Percentiles rank a stretch among this genome's conserved stretches.
These are phyloP conservation scores for Fomitiporia mediterranea DNA, from an alignment of 1,284 basidiomycete genomes.

Conservation along the genomic window DNA sequence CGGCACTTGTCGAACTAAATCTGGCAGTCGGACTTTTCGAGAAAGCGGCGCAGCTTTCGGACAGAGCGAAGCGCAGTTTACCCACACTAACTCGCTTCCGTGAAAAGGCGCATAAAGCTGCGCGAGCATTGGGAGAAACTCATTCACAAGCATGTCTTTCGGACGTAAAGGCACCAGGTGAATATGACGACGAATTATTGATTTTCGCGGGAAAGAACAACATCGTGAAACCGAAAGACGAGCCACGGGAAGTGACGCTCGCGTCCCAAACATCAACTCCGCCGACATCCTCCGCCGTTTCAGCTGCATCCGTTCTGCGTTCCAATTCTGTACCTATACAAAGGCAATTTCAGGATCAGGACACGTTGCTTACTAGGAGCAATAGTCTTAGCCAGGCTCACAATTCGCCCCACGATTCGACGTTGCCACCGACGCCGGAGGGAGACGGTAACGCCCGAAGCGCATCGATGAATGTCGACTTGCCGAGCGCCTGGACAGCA, in stretches of 20 bases:
- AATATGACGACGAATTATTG: conserved; percentile 19
- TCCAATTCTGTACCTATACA: background rate
- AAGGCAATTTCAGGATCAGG: background rate
- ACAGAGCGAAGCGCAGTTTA: conserved; percentile 25
- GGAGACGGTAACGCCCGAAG: background rate
- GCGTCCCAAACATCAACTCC: background rate
- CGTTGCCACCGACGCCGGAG: conserved; percentile 12
- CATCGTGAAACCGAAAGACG: conserved; percentile 13
- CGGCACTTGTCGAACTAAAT: conserved; percentile 24
- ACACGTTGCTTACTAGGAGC: background rate
- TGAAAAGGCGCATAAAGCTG: conserved; percentile 17
- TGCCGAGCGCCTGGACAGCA: conserved; percentile 17
- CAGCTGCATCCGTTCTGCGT: background rate
- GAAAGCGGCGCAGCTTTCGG: conserved; percentile 21
- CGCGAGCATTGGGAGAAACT: background rate
- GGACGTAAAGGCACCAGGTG: conserved; percentile 7
- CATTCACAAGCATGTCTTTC: background rate
- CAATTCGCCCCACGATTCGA: conserved; percentile 4
- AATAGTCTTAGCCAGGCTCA: background rate
- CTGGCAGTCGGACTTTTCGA: conserved; percentile 25
- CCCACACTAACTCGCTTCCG: conserved; percentile 18
- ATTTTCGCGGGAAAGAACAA: conserved; percentile 21
- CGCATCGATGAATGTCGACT: conserved; percentile 11
- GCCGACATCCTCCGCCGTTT: background rate
- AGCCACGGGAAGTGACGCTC: background rate